A percentile compares a stretch with the other conserved stretches of the same genome.
phyloP scores from a whole-genome alignment of 2,329 filamentous ascomycete species.

The Xylariales sp. region DNA sequence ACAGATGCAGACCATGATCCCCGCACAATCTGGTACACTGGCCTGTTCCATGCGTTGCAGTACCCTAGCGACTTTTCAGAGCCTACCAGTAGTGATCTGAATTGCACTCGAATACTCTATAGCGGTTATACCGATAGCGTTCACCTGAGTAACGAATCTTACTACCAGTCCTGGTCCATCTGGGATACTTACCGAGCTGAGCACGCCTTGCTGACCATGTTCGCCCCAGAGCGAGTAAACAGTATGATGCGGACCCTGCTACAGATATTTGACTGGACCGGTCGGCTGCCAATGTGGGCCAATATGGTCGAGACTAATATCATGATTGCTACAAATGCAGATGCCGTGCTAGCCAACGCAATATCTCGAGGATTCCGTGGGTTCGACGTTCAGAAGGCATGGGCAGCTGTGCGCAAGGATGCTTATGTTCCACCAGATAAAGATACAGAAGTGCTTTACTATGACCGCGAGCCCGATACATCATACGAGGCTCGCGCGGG shows the following conservation, averaged over 20 bases:
- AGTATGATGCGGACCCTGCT: conserved; percentile 42
- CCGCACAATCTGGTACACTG: conserved; percentile 41
- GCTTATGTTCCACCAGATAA: conserved; percentile 38
- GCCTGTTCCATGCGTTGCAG: conserved; percentile 40
- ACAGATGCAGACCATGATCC: conserved; percentile 36
- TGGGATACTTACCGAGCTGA: conserved; percentile 46
- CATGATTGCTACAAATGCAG: conserved; percentile 45
- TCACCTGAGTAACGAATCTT: conserved; percentile 36
- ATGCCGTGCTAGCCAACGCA: conserved; percentile 43
- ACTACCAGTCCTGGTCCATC: conserved; percentile 47
- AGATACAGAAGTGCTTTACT: conserved; percentile 40
- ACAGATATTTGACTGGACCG: conserved; percentile 40
- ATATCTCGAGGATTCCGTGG: conserved; percentile 35
- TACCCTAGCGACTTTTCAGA: conserved; percentile 45
- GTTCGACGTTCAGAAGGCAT: conserved; percentile 38
- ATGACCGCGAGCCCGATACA: conserved; percentile 40
- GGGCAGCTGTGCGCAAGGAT: conserved; percentile 38
- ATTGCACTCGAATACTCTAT: conserved; percentile 31
- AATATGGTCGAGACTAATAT: conserved; percentile 46
- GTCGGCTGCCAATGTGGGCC: conserved; percentile 43
- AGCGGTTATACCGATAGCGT: conserved; percentile 42
- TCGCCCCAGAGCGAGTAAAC: conserved; percentile 41
- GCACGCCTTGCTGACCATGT: conserved; percentile 39
- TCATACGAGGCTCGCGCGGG: conserved; percentile 41
- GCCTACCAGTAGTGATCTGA: conserved; percentile 23